Conservation (phyloP, 2,329 filamentous ascomycete genomes). For the Beauveria caledonica region DNA sequence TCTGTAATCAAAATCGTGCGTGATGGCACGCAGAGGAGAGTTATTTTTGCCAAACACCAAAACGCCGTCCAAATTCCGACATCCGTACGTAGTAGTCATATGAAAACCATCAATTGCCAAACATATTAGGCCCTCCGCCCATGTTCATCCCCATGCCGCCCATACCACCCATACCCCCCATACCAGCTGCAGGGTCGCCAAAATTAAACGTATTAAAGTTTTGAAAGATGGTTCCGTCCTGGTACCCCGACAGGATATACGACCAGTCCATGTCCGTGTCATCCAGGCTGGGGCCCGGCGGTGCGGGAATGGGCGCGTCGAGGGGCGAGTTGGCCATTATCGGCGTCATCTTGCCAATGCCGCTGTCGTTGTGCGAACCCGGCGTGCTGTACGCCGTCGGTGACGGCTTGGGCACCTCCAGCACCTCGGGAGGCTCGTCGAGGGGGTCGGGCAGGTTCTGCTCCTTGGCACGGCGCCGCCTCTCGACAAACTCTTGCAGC, state of each 20-base stretch:
- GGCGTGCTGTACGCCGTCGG: conserved; percentile 14
- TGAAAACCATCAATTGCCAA: conserved; percentile 16
- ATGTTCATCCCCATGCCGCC: conserved; percentile 16
- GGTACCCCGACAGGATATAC: conserved; percentile 36
- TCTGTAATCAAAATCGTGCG: not conserved
- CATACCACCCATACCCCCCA: conserved; percentile 18
- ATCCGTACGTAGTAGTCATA: not conserved
- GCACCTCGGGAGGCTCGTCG: not conserved
- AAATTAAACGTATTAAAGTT: conserved; percentile 21
- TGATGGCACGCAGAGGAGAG: not conserved
- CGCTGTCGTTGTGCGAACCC: conserved; percentile 9
- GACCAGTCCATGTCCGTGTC: conserved; percentile 40
- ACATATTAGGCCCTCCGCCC: conserved; percentile 18
- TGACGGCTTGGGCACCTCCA: not conserved
- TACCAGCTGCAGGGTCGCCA: conserved; percentile 15
- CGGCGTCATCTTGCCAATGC: conserved; percentile 5
- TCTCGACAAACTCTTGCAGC: conserved; percentile 37
- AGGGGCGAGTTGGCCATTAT: not conserved
- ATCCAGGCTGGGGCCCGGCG: conserved; percentile 19
- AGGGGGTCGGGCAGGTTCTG: conserved; percentile 18
- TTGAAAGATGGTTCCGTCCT: conserved; percentile 24
- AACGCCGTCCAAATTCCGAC: not conserved
- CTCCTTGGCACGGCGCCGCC: conserved; percentile 22
- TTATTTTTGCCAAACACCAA: conserved; percentile 10
- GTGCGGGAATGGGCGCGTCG: not conserved